These are phyloP conservation scores for Colletotrichum endophyticum DNA, from an alignment of 2,329 filamentous ascomycete species.

Conservation along the genomic window DNA sequence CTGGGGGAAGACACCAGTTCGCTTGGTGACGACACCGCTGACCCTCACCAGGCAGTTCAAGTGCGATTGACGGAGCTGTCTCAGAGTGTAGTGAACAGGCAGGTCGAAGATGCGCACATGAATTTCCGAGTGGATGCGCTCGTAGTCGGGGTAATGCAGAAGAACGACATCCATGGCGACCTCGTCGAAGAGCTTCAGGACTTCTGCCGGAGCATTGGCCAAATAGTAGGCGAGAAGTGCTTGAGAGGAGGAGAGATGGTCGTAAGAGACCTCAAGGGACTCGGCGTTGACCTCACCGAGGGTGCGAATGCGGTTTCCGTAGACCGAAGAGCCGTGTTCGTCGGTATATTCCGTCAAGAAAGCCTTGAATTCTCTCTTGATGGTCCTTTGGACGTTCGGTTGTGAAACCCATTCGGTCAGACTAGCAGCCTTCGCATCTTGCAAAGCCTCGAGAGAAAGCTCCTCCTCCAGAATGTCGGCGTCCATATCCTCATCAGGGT, in stretches of 20 bases:
- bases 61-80: constrained; percentile 92
- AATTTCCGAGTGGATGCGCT: constrained; percentile 96
- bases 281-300: constrained; percentile 98
- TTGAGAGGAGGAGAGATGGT: constrained; percentile 88
- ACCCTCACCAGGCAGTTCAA: constrained; percentile 95
- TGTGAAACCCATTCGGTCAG: constrained; percentile 95
- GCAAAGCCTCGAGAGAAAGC: constrained; percentile 86
- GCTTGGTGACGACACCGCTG: constrained; percentile 91
- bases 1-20: constrained; percentile 95
- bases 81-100: constrained; percentile 92
- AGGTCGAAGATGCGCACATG: constrained; percentile 96
- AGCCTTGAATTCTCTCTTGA: constrained; percentile 95
- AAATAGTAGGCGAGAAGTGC: constrained; percentile 95
- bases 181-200: constrained; percentile 94
- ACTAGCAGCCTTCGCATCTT: constrained; percentile 91
- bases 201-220: constrained; percentile 92
- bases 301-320: constrained; percentile 90
- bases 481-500: constrained; percentile 89
- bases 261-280: constrained; percentile 94
- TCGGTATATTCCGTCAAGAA: constrained; percentile 98
- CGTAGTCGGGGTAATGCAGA: constrained; percentile 96
- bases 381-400: constrained; percentile 87
- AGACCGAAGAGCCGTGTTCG: constrained; percentile 86
- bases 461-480: constrained; percentile 96
- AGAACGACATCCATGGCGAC: constrained; percentile 97